Evolutionary conservation across 1,284 basidiomycete species (phyloP), one percentile per base, ranked within the genome.

Genomic region (Marasmius sp.): DNA sequence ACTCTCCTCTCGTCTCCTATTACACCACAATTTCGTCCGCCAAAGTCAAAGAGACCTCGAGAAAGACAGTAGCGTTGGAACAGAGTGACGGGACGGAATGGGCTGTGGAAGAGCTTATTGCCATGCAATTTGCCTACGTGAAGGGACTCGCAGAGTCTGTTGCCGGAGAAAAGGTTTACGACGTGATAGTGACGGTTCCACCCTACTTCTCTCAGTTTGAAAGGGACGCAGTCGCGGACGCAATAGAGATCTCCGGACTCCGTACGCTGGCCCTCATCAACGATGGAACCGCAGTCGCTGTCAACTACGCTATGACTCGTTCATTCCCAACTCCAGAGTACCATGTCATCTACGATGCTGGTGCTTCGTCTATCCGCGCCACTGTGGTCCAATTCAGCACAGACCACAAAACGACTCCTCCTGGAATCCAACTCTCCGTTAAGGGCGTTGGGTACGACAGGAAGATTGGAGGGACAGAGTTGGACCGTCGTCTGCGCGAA

Each of bases 271-370:
- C 92, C 0, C 82, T 99, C 64, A 87, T 99, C 63, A 93, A 95
- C 67, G 97, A 99, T 72, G 96, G 96, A 48, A 91, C 94, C 0
- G 94, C 94, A 6, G 89, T 95, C 34, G 95, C 93, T 8, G 84
- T 98, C 67, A 97, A 97, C 80, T 99, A 94, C 71, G 97, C 96
- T 43, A 97, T 98, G 93, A 95, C 94, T 1, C 86, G 96, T 41
- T 85, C 85, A 0, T 99, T 99, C 81, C 78, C 89, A 8, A 78
- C 75, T 1, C 88, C 88, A 18, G 95, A 97, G 74, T 86, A 89
- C 73, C 95, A 99, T 72, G 77, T 99, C 67, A 91, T 99, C 65
- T 98, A 93, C 75, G 97, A 99, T 71, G 92, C 94, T 0, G 97
- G 97, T 43, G 93, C 95, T 2, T 89, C 93, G 3, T 86, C 93